phyloP scores from a whole-genome alignment of 208 protist genomes.

The Crithidia fasciculata region DNA sequence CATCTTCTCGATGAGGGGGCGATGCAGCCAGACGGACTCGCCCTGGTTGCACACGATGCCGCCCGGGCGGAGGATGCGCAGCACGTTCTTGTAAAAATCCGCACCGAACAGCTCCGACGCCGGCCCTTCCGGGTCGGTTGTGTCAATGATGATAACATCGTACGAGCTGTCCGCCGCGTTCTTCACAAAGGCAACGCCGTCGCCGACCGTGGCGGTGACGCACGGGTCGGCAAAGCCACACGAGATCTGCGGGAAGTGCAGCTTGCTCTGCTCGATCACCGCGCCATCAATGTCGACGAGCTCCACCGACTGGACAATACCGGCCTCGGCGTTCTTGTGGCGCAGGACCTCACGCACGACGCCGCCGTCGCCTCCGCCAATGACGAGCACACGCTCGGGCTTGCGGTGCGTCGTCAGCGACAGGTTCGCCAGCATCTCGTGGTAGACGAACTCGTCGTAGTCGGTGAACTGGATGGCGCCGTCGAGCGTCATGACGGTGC shows the following conservation, averaged over 20 bases:
- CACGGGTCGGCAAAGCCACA: constrained; percentile 75
- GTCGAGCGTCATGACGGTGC: constrained; percentile 97
- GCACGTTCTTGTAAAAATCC: constrained; percentile 85
- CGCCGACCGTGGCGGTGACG: constrained; percentile 75
- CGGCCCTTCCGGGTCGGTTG: constrained; percentile 93
- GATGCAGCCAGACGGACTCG: constrained; percentile 94
- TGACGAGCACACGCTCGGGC: constrained; percentile 94
- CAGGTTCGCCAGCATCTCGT: constrained; percentile 98
- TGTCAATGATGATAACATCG: constrained; percentile 96
- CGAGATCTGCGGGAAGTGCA: constrained; percentile 85
- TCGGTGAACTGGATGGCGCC: constrained; percentile 97
- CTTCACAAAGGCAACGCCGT: constrained; percentile 89
- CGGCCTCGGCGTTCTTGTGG: constrained; percentile 65
- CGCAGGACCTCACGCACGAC: constrained; percentile 96
- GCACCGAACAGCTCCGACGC: constrained; percentile 88
- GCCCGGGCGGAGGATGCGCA: constrained; percentile 78
- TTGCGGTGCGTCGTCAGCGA: constrained; percentile 91
- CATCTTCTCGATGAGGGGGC: constrained; percentile 91
- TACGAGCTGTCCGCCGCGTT: constrained; percentile 78
- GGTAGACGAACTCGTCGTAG: constrained; percentile 98
- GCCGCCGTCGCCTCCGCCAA: constrained; percentile 98
- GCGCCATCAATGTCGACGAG: constrained; percentile 97
- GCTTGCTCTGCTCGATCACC: constrained; percentile 88
- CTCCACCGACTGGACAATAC: constrained; percentile 88
- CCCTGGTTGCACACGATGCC: constrained; percentile 91